A percentile compares a stretch with the other conserved stretches of the same genome.
phyloP scores from a whole-genome alignment of 2,329 filamentous ascomycete genomes.

The Furcasterigmium sp. region DNA sequence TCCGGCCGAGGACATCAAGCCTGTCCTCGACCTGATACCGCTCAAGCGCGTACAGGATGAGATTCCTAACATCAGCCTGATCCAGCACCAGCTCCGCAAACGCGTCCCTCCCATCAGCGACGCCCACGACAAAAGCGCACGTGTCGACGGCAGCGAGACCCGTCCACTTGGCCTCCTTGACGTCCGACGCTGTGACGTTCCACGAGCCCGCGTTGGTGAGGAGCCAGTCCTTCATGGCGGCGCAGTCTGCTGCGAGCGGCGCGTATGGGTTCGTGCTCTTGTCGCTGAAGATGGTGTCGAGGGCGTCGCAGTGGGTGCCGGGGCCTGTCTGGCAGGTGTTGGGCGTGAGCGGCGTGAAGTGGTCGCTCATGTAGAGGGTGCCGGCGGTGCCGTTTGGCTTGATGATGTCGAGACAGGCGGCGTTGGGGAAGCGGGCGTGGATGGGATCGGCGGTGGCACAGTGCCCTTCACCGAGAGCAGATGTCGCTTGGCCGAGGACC shows the following conservation, averaged over 20 bases:
- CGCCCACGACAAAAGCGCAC: background rate
- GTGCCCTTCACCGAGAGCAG: too few relatives aligned
- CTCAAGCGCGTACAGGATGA: too few relatives aligned
- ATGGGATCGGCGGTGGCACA: background rate
- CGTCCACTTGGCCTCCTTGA: background rate
- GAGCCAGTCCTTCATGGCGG: background rate
- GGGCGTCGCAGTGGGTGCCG: background rate
- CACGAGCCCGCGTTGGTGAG: background rate
- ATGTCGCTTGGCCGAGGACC: too few relatives aligned
- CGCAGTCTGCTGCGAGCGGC: background rate
- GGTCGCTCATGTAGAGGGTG: slow-evolving; percentile 12
- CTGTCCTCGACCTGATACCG: background rate
- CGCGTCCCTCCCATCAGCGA: background rate
- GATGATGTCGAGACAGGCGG: background rate
- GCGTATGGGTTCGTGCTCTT: slow-evolving; percentile 1
- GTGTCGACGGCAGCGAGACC: background rate
- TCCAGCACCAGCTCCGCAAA: slow-evolving; percentile 33
- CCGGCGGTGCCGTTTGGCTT: slow-evolving; percentile 17
- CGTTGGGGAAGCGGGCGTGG: background rate
- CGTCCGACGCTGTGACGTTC: background rate
- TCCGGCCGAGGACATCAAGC: background rate
- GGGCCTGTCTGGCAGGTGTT: background rate
- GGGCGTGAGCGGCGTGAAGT: background rate
- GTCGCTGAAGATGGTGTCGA: background rate
- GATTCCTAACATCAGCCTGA: slow-evolving; percentile 26